Evolutionary conservation across 106 monocot species (phyloP).

Genomic region (Allium fistulosum): DNA sequence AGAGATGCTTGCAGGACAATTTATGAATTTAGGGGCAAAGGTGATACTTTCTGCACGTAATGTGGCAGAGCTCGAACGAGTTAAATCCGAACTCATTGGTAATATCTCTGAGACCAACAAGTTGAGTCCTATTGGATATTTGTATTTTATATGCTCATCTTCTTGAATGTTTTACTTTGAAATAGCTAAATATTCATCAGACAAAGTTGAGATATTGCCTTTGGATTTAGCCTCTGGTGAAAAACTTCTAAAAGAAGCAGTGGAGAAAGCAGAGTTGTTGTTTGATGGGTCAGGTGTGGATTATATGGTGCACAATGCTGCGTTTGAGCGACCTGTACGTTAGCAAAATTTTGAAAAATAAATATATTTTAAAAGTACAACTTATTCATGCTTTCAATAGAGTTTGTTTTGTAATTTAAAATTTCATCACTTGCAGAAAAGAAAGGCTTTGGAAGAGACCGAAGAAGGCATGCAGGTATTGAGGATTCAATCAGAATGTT

Average conservation of each 20-base stretch:
- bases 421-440: not conserved
- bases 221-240: slow-evolving; percentile 74
- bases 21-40: slow-evolving; percentile 74
- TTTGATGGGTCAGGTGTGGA: slow-evolving; percentile 70
- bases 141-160: not conserved
- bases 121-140: not conserved
- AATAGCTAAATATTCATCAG: slow-evolving; percentile 47
- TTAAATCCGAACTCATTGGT: slow-evolving; percentile 67
- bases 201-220: slow-evolving; percentile 67
- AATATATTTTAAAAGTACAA: not conserved
- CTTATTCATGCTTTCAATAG: no score
- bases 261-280: slow-evolving; percentile 75
- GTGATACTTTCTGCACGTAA: slow-evolving; percentile 87
- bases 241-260: slow-evolving; percentile 59
- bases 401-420: no score
- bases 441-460: not conserved
- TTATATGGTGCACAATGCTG: slow-evolving; percentile 98
- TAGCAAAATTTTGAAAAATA: not conserved
- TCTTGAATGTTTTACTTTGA: not conserved
- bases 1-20: slow-evolving; percentile 65
- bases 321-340: slow-evolving; percentile 85
- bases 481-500: not conserved
- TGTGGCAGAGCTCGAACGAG: slow-evolving; percentile 67
- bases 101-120: not conserved
- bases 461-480: slow-evolving; percentile 4